These are phyloP conservation scores for Penicillium sp. DNA, from an alignment of 2,329 filamentous ascomycete genomes.

Conservation along the genomic window DNA sequence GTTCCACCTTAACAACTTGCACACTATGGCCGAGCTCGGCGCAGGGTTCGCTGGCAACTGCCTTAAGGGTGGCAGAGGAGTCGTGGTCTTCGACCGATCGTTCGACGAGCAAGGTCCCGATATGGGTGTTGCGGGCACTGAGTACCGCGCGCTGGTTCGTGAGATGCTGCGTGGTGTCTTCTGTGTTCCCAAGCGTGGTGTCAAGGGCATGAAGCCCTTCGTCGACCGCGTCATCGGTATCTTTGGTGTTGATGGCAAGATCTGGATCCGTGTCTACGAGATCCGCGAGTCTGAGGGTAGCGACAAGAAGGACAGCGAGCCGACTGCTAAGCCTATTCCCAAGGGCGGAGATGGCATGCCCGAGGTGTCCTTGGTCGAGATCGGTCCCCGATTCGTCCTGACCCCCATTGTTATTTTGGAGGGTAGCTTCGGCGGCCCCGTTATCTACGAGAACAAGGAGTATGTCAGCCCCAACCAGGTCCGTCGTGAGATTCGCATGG, in stretches of 20 bases:
- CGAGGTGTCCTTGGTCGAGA: conserved; percentile 83
- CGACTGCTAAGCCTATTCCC: conserved; percentile 40
- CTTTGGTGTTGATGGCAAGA: conserved; percentile 85
- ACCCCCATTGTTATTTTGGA: conserved; percentile 96
- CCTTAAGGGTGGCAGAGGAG: conserved; percentile 84
- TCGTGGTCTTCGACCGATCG: conserved; percentile 85
- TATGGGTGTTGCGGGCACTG: conserved; percentile 59
- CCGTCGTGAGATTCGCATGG: conserved; percentile 73
- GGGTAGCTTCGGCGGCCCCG: conserved; percentile 89
- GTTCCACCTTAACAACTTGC: conserved; percentile 59
- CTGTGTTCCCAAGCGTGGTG: conserved; percentile 78
- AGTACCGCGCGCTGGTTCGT: conserved; percentile 60
- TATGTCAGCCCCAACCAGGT: conserved; percentile 97
- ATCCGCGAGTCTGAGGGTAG: conserved; percentile 76
- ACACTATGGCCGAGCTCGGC: conserved; percentile 95
- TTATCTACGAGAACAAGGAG: conserved; percentile 97
- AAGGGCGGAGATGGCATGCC: conserved; percentile 58
- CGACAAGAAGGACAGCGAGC: conserved; percentile 49
- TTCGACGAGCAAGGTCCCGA: conserved; percentile 78
- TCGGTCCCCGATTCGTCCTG: conserved; percentile 88
- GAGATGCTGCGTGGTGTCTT: conserved; percentile 89
- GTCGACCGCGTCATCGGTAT: conserved; percentile 94
- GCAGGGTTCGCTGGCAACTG: conserved; percentile 85
- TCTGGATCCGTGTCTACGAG: conserved; percentile 96
- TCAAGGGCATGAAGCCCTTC: conserved; percentile 91